Conservation (phyloP, 805 yeast genomes). For the Starmerella bombicola region DNA sequence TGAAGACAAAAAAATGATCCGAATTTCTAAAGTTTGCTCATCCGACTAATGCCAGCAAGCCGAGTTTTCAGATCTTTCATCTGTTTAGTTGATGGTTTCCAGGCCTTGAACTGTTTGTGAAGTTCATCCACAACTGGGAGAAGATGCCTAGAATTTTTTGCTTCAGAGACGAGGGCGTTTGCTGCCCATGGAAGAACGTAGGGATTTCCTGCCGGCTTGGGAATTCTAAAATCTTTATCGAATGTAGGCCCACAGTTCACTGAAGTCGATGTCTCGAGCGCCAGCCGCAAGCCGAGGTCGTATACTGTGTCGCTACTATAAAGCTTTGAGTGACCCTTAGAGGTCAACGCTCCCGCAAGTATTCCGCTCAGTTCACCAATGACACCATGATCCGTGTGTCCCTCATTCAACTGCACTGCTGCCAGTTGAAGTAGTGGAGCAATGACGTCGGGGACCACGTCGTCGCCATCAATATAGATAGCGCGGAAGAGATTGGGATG, state of each 20-base stretch:
- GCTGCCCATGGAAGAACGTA: slow-evolving; percentile 87
- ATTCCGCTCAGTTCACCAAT: slow-evolving; percentile 69
- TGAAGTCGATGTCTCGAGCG: slow-evolving; percentile 56
- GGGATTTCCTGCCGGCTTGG: slow-evolving; percentile 49
- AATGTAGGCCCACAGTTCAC: slow-evolving; percentile 27
- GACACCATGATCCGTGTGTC: slow-evolving; percentile 74
- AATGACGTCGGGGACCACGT: slow-evolving; percentile 68
- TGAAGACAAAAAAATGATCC: too few species aligned
- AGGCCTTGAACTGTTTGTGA: slow-evolving; percentile 53
- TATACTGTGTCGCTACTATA: slow-evolving; percentile 80
- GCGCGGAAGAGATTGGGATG: slow-evolving; percentile 89
- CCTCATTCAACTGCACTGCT: slow-evolving; percentile 59
- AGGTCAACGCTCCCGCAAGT: slow-evolving; percentile 81
- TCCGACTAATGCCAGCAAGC: slow-evolving; percentile 38
- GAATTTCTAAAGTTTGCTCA: slow-evolving; percentile 23
- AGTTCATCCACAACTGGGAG: slow-evolving; percentile 41
- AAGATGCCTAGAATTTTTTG: slow-evolving; percentile 24
- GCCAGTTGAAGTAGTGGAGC: slow-evolving; percentile 62
- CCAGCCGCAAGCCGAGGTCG: slow-evolving; percentile 60
- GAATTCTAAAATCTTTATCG: slow-evolving; percentile 39
- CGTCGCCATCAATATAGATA: slow-evolving; percentile 72
- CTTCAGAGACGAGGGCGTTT: slow-evolving; percentile 65
- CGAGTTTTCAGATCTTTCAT: slow-evolving; percentile 76
- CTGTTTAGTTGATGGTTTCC: slow-evolving; percentile 79
- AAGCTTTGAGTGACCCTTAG: slow-evolving; percentile 87